Conservation (phyloP, 192 early-diverging fungal species). For the Podila minutissima region DNA sequence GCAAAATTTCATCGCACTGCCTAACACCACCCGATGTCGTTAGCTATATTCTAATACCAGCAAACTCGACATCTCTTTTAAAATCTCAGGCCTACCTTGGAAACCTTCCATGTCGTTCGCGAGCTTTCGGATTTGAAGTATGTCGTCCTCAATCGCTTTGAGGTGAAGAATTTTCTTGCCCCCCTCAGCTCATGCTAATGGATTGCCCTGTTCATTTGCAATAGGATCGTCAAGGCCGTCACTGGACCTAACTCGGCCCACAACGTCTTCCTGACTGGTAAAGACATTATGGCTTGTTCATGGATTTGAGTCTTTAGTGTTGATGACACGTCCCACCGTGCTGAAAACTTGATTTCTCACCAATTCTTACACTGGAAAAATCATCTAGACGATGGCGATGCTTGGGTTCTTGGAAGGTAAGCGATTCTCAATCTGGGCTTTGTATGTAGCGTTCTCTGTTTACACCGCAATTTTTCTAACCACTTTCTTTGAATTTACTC, state of each 20-base stretch:
- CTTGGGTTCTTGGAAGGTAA: slow-evolving; percentile 55
- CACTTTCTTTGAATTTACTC: neutral
- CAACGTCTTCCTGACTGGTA: slow-evolving; percentile 14
- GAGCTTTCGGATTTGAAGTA: slow-evolving; percentile 59
- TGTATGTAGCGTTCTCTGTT: too few species aligned
- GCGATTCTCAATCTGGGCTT: neutral
- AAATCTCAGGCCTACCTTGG: slow-evolving; percentile 37
- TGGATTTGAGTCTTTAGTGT: neutral
- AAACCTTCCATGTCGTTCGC: slow-evolving; percentile 55
- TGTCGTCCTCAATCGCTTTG: neutral
- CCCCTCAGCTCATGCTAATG: neutral
- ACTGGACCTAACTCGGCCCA: slow-evolving; percentile 54
- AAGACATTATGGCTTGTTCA: neutral
- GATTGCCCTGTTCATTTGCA: neutral
- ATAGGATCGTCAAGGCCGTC: slow-evolving; percentile 45
- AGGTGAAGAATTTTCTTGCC: neutral
- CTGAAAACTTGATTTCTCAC: neutral
- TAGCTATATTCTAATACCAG: neutral
- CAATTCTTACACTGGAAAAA: neutral
- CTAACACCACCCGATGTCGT: neutral
- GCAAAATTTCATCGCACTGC: too few species aligned
- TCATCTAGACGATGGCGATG: slow-evolving; percentile 49
- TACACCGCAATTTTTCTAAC: too few species aligned
- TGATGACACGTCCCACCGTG: neutral
- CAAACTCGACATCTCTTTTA: neutral